These are phyloP conservation scores for Prinsepia uniflora DNA, from an alignment of 306 rosid species.

Conservation along the genomic window DNA sequence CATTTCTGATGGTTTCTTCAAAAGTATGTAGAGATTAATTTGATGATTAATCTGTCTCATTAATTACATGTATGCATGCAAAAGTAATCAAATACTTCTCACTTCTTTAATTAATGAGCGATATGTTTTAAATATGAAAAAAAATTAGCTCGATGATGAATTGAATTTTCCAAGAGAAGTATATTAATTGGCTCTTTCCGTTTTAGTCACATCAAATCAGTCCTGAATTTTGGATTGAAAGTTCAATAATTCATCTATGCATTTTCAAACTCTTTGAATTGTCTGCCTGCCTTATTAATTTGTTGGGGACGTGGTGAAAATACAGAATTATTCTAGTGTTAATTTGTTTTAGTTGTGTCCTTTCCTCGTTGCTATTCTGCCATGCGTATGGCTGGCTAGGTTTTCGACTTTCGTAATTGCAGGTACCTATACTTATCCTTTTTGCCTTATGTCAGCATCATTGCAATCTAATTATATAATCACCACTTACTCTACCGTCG, in stretches of 20 bases:
- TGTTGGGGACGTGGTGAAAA: background rate
- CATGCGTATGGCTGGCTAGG: background rate
- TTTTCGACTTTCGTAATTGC: background rate
- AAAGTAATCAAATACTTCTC: background rate
- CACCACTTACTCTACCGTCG: too few relatives aligned
- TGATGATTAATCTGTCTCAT: too few relatives aligned
- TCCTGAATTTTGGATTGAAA: background rate
- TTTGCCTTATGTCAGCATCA: background rate
- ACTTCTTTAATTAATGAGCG: background rate
- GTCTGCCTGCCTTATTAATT: background rate
- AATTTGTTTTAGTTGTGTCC: background rate
- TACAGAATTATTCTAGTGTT: background rate
- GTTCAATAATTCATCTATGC: background rate
- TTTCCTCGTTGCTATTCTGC: background rate
- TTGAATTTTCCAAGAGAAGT: background rate
- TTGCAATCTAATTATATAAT: background rate
- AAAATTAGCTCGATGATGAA: too few relatives aligned
- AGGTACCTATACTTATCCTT: background rate
- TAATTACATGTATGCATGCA: background rate
- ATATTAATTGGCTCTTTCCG: background rate
- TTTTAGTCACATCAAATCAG: background rate
- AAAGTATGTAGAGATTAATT: too few relatives aligned
- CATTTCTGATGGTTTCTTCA: too few relatives aligned
- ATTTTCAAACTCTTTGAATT: background rate
- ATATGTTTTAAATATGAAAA: too few relatives aligned